phyloP scores from a whole-genome alignment of 768 basidiomycete genomes.

The Mrakia hoshinonis region DNA sequence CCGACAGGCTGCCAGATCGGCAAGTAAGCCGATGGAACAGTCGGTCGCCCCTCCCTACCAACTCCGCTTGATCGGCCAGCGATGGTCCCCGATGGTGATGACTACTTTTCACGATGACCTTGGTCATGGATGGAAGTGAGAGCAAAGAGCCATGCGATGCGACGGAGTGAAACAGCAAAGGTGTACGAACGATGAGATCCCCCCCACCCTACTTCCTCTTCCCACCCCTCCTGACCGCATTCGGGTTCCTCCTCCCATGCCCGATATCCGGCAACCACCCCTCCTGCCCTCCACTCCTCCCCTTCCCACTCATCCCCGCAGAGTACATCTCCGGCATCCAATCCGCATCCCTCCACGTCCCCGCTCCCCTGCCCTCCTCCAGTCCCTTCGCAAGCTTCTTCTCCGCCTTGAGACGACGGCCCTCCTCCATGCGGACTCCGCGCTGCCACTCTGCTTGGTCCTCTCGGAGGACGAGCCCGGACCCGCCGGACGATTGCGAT shows the following conservation, averaged over 20 bases:
- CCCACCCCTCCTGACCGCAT: slow-evolving; percentile 52
- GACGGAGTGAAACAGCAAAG: no score
- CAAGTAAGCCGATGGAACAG: no score
- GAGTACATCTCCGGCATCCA: slow-evolving; percentile 31
- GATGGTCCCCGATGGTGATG: no score
- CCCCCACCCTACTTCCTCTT: slow-evolving; percentile 39
- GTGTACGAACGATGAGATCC: no score
- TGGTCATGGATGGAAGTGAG: no score
- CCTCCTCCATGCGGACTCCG: slow-evolving; percentile 68
- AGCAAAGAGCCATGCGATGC: no score
- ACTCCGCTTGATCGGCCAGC: no score
- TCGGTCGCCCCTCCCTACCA: no score
- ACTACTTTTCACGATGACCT: no score
- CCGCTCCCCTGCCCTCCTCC: slow-evolving; percentile 9
- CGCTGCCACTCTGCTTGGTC: slow-evolving; percentile 82
- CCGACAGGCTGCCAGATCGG: no score
- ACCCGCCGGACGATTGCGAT: slow-evolving; percentile 55
- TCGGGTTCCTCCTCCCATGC: slow-evolving; percentile 80
- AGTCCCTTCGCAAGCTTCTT: slow-evolving; percentile 58
- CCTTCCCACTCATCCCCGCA: slow-evolving; percentile 56
- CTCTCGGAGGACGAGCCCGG: slow-evolving; percentile 80
- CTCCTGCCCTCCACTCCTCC: slow-evolving; percentile 49
- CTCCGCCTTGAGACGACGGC: slow-evolving; percentile 68
- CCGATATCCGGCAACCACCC: slow-evolving; percentile 72
- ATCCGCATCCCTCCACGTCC: slow-evolving; percentile 30